Percentiles rank a stretch among this genome's conserved stretches.
These are phyloP conservation scores for Bruguiera gymnorhiza DNA, from an alignment of 345 rosid genomes.

Conservation along the genomic window DNA sequence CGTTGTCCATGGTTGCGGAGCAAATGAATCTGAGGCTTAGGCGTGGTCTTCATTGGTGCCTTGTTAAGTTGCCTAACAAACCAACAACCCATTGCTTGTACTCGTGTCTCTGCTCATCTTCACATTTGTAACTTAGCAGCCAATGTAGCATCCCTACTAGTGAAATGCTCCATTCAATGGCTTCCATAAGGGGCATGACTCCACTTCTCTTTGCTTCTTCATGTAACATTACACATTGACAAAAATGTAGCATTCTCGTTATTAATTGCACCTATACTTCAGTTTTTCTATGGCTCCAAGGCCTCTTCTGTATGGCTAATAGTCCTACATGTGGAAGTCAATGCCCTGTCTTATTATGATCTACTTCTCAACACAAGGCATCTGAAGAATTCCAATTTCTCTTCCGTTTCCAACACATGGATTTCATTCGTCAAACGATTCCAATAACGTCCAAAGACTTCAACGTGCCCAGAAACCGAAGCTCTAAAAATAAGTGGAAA, in stretches of 20 bases:
- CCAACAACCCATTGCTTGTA: background rate
- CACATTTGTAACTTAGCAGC: background rate
- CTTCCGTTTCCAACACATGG: too few relatives aligned
- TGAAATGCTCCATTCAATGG: background rate
- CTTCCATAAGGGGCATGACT: background rate
- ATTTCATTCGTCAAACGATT: too few relatives aligned
- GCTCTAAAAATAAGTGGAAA: too few relatives aligned
- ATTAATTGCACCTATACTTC: background rate
- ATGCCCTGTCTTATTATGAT: too few relatives aligned
- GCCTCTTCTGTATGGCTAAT: too few relatives aligned
- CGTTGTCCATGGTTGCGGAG: background rate
- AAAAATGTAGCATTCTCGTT: background rate
- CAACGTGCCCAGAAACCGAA: too few relatives aligned
- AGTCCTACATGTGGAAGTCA: too few relatives aligned
- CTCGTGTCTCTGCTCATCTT: background rate
- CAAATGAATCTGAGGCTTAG: background rate
- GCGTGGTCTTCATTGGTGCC: background rate
- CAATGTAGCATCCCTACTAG: background rate
- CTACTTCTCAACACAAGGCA: too few relatives aligned
- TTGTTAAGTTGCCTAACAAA: background rate
- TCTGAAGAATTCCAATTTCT: too few relatives aligned
- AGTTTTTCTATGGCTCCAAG: too few relatives aligned
- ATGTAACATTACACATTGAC: background rate
- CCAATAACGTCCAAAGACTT: too few relatives aligned
- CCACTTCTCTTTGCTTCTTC: background rate